Evolutionary conservation across 768 basidiomycete species (phyloP).

Genomic region (Rhodotorula graminis): DNA sequence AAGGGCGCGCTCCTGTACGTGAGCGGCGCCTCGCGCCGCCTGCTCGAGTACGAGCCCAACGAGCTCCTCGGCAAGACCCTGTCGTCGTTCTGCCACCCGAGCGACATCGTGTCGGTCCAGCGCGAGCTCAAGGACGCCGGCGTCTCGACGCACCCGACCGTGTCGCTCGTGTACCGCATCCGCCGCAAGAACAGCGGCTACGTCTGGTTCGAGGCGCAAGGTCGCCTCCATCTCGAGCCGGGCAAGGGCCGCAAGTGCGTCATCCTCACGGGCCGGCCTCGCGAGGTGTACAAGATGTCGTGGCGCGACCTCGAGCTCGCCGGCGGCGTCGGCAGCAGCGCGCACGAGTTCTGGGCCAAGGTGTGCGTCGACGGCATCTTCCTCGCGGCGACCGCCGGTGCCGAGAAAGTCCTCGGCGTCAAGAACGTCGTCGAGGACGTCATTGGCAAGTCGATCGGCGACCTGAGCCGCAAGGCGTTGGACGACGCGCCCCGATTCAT

Average conservation of each 20-base stretch:
- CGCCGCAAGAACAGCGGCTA: constrained; percentile 62
- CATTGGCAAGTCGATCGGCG: constrained; percentile 43
- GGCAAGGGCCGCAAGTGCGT: constrained; percentile 93
- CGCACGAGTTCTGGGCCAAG: constrained; percentile 50
- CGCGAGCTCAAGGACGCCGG: constrained; percentile 68
- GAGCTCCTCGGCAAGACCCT: constrained; percentile 76
- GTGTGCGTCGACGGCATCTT: constrained; percentile 49
- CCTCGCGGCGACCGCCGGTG: constrained; percentile 47
- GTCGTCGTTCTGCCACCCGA: constrained; percentile 76
- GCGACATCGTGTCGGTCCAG: constrained; percentile 84
- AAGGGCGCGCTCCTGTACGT: constrained; percentile 91
- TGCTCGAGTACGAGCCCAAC: constrained; percentile 79
- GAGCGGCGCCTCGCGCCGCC: constrained; percentile 68
- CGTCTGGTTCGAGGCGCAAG: constrained; percentile 88
- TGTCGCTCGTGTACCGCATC: constrained; percentile 82
- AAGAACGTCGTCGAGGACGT: constrained; percentile 1
- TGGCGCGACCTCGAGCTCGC: constrained; percentile 60
- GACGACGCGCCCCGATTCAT: constrained; percentile 39
- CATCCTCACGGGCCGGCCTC: constrained; percentile 73
- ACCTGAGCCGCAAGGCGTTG: constrained; percentile 43
- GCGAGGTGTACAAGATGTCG: constrained; percentile 49
- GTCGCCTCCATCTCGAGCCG: constrained; percentile 76
- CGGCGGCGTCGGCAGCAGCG: constrained; percentile 51
- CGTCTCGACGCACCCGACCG: constrained; percentile 46
- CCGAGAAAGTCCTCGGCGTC: constrained; percentile 48